These are phyloP conservation scores for Crucihimalaya himalaica DNA, from an alignment of 345 rosid genomes.

Conservation along the genomic window DNA sequence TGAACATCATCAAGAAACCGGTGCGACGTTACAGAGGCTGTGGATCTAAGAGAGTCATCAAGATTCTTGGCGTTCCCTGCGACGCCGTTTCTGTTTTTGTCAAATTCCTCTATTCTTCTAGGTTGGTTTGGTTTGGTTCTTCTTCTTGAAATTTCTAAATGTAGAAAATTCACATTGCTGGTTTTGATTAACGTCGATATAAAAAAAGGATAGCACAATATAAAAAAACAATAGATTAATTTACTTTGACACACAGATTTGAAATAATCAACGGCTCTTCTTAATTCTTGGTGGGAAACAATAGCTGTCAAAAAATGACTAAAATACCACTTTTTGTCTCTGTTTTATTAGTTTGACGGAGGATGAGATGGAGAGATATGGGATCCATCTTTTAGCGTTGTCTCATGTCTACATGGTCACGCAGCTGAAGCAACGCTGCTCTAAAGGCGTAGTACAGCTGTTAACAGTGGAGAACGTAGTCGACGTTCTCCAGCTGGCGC, in stretches of 20 bases:
- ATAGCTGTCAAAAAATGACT: slow-evolving; percentile 9
- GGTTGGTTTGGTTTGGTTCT: slow-evolving; percentile 49
- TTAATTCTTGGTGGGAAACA: background rate
- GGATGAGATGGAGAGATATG: slow-evolving; percentile 64
- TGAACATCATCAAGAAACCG: slow-evolving; percentile 60
- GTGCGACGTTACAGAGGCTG: slow-evolving; percentile 54
- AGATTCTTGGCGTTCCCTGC: slow-evolving; percentile 81
- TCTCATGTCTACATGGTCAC: slow-evolving; percentile 78
- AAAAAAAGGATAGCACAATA: too few relatives aligned
- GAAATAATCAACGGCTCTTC: slow-evolving; percentile 13
- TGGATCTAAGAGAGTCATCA: slow-evolving; percentile 50
- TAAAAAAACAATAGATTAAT: too few relatives aligned
- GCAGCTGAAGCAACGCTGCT: slow-evolving; percentile 66
- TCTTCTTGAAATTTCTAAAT: background rate
- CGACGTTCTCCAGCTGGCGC: slow-evolving; percentile 74
- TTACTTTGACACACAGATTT: background rate
- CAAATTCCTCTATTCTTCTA: slow-evolving; percentile 61
- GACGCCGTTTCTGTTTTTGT: slow-evolving; percentile 73
- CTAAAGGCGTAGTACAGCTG: slow-evolving; percentile 46
- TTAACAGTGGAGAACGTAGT: slow-evolving; percentile 70
- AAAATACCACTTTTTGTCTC: background rate
- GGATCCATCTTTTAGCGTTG: slow-evolving; percentile 72
- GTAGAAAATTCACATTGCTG: background rate
- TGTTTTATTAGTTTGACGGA: slow-evolving; percentile 58
- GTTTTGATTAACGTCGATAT: background rate